Conservation (phyloP, 176 grass and related monocot genomes). For the Ananas comosus region DNA sequence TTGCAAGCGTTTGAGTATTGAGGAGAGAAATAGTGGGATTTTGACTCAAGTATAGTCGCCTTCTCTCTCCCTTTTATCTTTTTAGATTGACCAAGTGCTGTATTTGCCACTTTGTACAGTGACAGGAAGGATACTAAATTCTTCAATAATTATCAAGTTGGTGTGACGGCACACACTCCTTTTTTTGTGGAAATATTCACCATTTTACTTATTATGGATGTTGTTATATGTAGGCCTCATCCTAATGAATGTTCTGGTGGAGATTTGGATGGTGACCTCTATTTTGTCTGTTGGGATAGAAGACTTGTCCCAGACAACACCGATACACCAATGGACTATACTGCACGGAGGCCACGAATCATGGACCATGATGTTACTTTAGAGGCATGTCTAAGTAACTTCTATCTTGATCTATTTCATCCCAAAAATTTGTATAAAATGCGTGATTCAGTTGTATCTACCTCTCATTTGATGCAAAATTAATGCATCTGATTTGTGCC, state of each 20-base stretch:
- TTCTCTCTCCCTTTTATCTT: too few relatives aligned
- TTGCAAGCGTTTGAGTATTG: not conserved
- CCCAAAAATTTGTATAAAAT: too few relatives aligned
- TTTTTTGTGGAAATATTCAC: not conserved
- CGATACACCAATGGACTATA: constrained; percentile 89
- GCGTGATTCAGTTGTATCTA: not conserved
- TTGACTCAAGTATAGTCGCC: too few relatives aligned
- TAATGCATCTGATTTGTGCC: too few relatives aligned
- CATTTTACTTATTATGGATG: constrained; percentile 18
- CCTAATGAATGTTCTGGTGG: constrained; percentile 95
- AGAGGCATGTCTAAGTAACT: constrained; percentile 40
- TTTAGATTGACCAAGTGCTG: too few relatives aligned
- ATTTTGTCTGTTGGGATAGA: constrained; percentile 88
- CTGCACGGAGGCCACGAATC: constrained; percentile 53
- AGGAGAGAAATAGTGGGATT: not conserved
- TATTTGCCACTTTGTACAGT: too few relatives aligned
- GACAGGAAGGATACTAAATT: too few relatives aligned
- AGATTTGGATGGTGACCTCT: constrained; percentile 91
- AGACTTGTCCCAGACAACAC: constrained; percentile 66
- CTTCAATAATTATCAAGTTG: not conserved
- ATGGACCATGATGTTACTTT: constrained; percentile 90
- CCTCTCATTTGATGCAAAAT: not conserved
- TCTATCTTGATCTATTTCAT: not conserved
- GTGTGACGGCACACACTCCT: not conserved
- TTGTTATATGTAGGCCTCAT: constrained; percentile 55